Base-by-base conservation (phyloP, 345 rosid species). In the Xanthoceras sorbifolium region DNA sequence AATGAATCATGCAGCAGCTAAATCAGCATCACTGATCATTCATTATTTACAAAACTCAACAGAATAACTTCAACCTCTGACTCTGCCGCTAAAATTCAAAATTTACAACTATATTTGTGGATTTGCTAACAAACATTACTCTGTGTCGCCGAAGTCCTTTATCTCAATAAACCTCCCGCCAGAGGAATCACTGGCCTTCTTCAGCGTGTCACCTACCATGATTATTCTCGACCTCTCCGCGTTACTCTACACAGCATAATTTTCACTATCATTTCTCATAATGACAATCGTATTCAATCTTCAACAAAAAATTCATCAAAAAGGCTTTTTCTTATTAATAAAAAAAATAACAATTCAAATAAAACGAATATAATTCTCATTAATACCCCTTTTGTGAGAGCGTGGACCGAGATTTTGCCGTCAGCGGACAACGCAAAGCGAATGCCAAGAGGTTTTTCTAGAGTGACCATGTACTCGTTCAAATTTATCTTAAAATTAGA, bases 401-500 rank as follows among this genome's bases (percentile, higher is more conserved):
- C 87, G 83, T 89, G 97, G 65, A 94, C 95, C 77, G 91, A 83
- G 84, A 93, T 87, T 73, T 82, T 88, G 32, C 97, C 97, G 65
- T 93, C 97, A 6, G 81, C 80, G 14, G 95, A 83, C 29, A 88
- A 71, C 12, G 92, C 98, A 73, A 94, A 92, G 11, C 97, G 94
- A 79, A 94, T 89, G 6, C 98, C 97, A 11, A 92, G 88, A 23
- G 98, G 97, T 78, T 91, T 92, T 79, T 91, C 87, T 0, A 94
- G 90, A 28, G 94, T 91, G 50, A 93, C 98, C 98, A 94, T 89
- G 74, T 94, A 93, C 94, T 94, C 97, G 20, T 93, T 94, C 85
- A 94, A 76, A 81, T 92, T 92, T 91, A 91, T 90, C 86, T 82
- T 90, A 44, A 83, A 78, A 46, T 84, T 64, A 20, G 87, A 77